Base-by-base conservation (phyloP, 306 rosid species). In the Crataegus laevigata region DNA sequence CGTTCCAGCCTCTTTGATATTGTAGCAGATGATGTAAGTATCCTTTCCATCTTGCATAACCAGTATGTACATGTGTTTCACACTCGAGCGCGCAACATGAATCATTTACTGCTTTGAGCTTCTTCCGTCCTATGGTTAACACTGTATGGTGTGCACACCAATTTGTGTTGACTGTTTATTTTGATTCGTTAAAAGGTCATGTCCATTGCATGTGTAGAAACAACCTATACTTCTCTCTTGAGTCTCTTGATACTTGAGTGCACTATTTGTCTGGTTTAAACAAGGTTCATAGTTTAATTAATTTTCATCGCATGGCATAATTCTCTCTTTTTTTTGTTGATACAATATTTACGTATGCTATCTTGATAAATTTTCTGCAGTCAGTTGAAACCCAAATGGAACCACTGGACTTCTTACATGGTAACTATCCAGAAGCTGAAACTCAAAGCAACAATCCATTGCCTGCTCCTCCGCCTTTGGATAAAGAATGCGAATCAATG, bases 1-100 rank as follows among this genome's bases (percentile, higher is more conserved):
- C 99, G 99, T 47, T 90, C 99, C 83, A 94, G 99, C 89, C 79
- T 94, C 80, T 94, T 94, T 73, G 99, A 94, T 82, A 94, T 94
- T 45, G 80, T 91, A 12, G 91, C 96, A 59, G 99, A 92, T 79
- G 97, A 94, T 75, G 99, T 92, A 79, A 87, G 94, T 90, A 71
- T 80, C 70, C 71, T 84, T 55, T 81, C 69, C 52, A 63, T 67
- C 63, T 79, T 72, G 66, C 72, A 61, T 61, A 55, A 66, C 47
- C 51, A 76, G 30, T 54, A 24, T 66, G 57, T 24, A 55, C 66
- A 63, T 68, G 34, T 75, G 69, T 77, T 72, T 50, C 28, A 38
- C 50, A 55, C 29, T 30, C 42, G 18, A 24, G 52, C 58, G 32
- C n/a, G 42, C 54, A 24, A 24, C 26, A 2, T 63, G 34, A 64